A percentile compares a stretch with the other conserved stretches of the same genome.
Evolutionary conservation across 2,329 filamentous ascomycete genomes (phyloP).

Genomic region (Metarhizium brunneum): DNA sequence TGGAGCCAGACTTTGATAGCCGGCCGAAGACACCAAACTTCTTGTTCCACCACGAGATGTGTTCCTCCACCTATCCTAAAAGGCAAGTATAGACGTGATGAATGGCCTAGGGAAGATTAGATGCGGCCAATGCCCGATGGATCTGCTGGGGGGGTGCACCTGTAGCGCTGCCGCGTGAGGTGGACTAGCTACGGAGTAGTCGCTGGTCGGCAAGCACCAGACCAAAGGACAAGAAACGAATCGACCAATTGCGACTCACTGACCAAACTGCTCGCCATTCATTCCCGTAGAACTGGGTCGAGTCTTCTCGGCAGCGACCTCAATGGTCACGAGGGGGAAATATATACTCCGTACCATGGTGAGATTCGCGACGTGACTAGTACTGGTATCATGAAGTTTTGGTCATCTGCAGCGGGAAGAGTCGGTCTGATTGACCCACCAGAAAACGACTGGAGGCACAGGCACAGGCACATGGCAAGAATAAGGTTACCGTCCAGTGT

Average conservation of each 20-base stretch:
- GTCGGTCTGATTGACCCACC: no score
- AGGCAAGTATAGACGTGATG: slow-evolving; percentile 1
- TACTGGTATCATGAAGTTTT: no score
- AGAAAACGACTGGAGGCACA: no score
- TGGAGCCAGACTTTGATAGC: not conserved
- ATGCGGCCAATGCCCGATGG: not conserved
- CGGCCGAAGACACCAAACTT: not conserved
- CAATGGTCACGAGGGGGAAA: no score
- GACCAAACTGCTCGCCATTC: not conserved
- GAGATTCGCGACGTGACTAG: not conserved
- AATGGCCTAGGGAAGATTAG: not conserved
- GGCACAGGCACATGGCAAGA: no score
- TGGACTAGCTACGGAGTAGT: not conserved
- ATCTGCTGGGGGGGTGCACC: not conserved
- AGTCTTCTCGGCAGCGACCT: no score
- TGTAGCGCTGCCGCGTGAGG: not conserved
- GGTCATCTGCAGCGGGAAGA: no score
- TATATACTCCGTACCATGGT: not conserved
- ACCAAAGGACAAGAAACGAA: no score
- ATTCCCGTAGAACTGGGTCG: no score
- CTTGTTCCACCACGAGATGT: not conserved
- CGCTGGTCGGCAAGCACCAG: no score
- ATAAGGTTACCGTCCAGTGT: no score
- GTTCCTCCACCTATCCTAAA: not conserved
- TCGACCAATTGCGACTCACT: not conserved